Base-by-base conservation (phyloP, 768 basidiomycete genomes). In the Leccinum broughii region DNA sequence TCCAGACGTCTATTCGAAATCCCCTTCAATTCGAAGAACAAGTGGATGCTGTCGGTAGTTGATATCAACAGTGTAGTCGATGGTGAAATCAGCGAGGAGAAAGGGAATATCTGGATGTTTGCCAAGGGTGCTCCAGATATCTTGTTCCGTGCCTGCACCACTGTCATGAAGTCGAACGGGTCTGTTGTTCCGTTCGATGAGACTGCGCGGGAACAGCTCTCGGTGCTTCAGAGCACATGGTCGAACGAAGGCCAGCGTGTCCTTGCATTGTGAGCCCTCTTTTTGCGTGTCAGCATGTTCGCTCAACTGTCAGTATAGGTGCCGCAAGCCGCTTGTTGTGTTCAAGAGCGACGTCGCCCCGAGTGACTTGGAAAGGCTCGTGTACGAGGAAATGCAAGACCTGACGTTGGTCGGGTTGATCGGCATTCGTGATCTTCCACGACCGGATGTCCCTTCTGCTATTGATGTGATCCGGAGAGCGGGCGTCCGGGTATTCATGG, bases 111-210 rank as follows among this genome's bases (percentile, higher is more conserved):
- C n/a, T 71, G 78, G 67, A 73, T 86, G 56, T 70, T 83, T 56
- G 75, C 81, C 69, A 86, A 86, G 66, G 85, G 85, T 34, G 85
- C 83, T 2, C 86, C 86, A 0, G 86, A 87, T 57, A 73, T 83
- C 3, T 72, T 84, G 17, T 77, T 83, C 50, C 66, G 66, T 3
- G 68, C 70, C 6, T 83, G 82, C 62, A 74, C 69, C 7, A 60
- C 34, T 8, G 75, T 76, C 53, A 55, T 78, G 37, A 65, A 66
- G 20, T 55, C 71, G 1, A 71, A 76, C 54, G 78, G 77, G 3
- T 64, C 68, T 11, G 58, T 71, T 5, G 51, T 75, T 8, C 73
- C 76, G 1, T 70, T 80, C 39, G 72, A 72, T 17, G 50, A 58
- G 14, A 50, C 54, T 0, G 69, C 72, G 56, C 60, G 55, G 22